Conservation (phyloP, 345 rosid genomes). For the Dipteronia sinensis region DNA sequence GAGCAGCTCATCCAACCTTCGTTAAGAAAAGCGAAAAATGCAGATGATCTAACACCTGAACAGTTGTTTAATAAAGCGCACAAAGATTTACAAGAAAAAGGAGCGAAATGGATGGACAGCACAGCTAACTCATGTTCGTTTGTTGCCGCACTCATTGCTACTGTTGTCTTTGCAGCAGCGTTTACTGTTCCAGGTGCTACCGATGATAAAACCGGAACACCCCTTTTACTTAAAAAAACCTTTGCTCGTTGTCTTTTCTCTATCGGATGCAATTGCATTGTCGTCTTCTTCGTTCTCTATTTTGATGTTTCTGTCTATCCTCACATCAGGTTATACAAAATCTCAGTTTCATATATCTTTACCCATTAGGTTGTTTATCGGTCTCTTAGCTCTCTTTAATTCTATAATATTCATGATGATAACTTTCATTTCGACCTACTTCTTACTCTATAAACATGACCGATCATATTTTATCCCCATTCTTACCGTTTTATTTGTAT, state of each 20-base stretch:
- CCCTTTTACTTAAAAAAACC: neutral
- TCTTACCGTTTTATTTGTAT: neutral
- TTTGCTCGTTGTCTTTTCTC: neutral
- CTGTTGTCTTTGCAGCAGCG: neutral
- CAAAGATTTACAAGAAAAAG: fast-evolving
- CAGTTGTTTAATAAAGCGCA: neutral
- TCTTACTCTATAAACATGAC: too few relatives aligned
- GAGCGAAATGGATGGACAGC: neutral
- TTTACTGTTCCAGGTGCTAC: neutral
- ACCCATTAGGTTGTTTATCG: neutral
- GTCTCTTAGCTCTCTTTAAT: neutral
- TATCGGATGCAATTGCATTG: conserved; percentile 7
- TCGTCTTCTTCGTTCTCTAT: neutral
- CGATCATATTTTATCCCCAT: neutral
- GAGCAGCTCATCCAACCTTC: neutral
- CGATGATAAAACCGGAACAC: neutral
- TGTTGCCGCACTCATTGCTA: conserved; percentile 12
- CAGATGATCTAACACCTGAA: neutral
- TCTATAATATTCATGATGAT: conserved; percentile 12
- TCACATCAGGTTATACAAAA: neutral
- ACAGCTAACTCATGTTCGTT: neutral
- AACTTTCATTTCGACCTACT: neutral
- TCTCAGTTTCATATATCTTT: conserved; percentile 5
- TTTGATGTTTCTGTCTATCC: conserved; percentile 10
- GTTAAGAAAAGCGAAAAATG: neutral